Evolutionary conservation across 139 green algal species (phyloP).

Genomic region (Tetradesmus obliquus): DNA sequence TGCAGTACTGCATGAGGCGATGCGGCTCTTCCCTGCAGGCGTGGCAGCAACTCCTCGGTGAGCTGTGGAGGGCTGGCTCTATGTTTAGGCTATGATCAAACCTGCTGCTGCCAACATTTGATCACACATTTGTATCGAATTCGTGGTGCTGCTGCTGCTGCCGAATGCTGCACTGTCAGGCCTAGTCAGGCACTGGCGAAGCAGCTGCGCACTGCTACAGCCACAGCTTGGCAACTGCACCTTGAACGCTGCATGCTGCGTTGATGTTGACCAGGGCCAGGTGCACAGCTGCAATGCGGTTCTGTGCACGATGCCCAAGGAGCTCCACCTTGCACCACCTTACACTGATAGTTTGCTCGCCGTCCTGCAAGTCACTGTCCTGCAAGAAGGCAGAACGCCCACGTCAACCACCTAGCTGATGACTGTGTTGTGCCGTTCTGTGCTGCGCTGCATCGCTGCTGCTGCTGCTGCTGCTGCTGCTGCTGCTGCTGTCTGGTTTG

Average conservation of each 20-base stretch:
- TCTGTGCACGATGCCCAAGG: too few relatives aligned
- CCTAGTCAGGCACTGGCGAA: too few relatives aligned
- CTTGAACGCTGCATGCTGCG: too few relatives aligned
- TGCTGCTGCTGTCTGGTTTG: background rate
- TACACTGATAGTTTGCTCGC: too few relatives aligned
- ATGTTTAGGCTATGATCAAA: background rate
- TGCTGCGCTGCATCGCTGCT: background rate
- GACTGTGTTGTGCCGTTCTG: background rate
- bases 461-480: background rate
- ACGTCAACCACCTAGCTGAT: background rate
- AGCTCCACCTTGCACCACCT: too few relatives aligned
- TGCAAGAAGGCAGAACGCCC: too few relatives aligned
- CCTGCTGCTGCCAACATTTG: background rate
- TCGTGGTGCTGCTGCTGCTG: background rate
- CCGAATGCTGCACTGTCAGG: background rate
- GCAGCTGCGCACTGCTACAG: too few relatives aligned
- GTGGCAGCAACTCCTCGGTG: constrained; percentile 36
- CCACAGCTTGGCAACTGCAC: too few relatives aligned
- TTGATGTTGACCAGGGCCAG: too few relatives aligned
- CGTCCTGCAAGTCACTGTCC: too few relatives aligned
- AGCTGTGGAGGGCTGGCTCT: background rate
- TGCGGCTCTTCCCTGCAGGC: constrained; percentile 41
- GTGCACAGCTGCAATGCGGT: too few relatives aligned
- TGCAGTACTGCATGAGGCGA: constrained; percentile 36
- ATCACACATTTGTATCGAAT: background rate